These are phyloP conservation scores for Stephania japonica DNA, from an alignment of 164 flowering plant species.

Conservation along the genomic window DNA sequence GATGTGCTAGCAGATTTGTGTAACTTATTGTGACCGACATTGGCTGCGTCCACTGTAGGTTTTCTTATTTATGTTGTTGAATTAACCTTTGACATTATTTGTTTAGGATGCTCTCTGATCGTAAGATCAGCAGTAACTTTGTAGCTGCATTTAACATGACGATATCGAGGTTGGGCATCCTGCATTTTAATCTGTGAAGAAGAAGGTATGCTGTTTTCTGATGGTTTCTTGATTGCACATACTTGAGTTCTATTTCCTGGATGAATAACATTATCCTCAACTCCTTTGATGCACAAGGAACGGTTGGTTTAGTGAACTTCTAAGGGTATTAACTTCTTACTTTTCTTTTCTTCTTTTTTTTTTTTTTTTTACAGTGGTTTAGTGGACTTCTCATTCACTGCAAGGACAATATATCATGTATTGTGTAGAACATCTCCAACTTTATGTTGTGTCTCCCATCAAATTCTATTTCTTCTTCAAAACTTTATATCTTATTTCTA, in stretches of 20 bases:
- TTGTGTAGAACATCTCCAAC: too few relatives aligned
- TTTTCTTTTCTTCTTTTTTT: too few relatives aligned
- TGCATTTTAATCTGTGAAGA: not conserved
- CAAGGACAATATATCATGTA: too few relatives aligned
- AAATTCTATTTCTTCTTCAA: too few relatives aligned
- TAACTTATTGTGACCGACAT: slow-evolving; percentile 1
- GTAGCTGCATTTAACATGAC: not conserved
- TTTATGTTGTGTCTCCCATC: too few relatives aligned
- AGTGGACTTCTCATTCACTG: too few relatives aligned
- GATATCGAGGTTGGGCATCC: not conserved
- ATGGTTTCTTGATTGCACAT: not conserved
- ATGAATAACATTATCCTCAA: too few relatives aligned
- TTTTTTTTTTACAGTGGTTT: too few relatives aligned
- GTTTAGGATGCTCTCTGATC: not conserved
- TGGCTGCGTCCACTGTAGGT: not conserved
- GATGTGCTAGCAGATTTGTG: not conserved
- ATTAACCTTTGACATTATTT: not conserved
- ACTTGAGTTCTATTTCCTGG: not conserved
- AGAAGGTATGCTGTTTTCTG: not conserved
- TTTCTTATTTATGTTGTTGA: not conserved
- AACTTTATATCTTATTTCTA: too few relatives aligned
- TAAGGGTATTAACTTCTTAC: too few relatives aligned
- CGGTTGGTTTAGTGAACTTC: too few relatives aligned
- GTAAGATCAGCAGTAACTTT: not conserved
- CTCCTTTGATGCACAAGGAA: too few relatives aligned